Evolutionary conservation across 768 basidiomycete genomes (phyloP), one percentile per base, ranked within the genome.

Genomic region (Podaxis sp.): DNA sequence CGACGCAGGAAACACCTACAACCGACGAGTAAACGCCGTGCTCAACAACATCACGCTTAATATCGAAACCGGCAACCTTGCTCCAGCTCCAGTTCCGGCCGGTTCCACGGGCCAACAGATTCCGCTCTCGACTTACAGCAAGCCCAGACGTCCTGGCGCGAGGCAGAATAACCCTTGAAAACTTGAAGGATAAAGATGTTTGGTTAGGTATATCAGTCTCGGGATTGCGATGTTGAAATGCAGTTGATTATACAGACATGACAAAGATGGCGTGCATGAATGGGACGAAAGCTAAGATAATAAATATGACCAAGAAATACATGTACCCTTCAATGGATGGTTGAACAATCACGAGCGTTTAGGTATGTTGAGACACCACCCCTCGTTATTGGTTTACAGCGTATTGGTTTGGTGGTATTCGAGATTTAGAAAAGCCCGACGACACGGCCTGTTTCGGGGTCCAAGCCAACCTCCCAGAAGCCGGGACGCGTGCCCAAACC

Each of bases 401-500:
- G n/a, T n/a, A n/a, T n/a, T n/a, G n/a, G n/a, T n/a, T n/a, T n/a
- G n/a, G n/a, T n/a, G n/a, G 36, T 36, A 49, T 53, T 33, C 30
- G 10, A 52, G 4, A 62, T 65, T 65, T 82, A 96, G 83, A 96
- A 97, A 58, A 97, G 81, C 49, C 95, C 95, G 63, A 93, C 80
- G 51, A 95, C 93, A 46, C 86, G 82, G 58, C 95, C 95, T 2
- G 87, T 87, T 69, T 90, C 85, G 28, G 84, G 80, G 72, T 93
- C 90, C 15, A 95, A 82, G 33, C 86, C 90, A 66, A 94, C 92
- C 75, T 95, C 93, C 92, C 92, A 95, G 82, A 95, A 95, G 20
- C 91, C 93, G 73, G 95, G 95, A 64, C 95, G 87, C 63, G 94
- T 97, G 26, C 89, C 93, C 46, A 97, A 84, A 67, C 95, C 96